Evolutionary conservation across 148 eudicot genomes (phyloP), one percentile per base, ranked within the genome.

Genomic region (Chenopodium suecicum): DNA sequence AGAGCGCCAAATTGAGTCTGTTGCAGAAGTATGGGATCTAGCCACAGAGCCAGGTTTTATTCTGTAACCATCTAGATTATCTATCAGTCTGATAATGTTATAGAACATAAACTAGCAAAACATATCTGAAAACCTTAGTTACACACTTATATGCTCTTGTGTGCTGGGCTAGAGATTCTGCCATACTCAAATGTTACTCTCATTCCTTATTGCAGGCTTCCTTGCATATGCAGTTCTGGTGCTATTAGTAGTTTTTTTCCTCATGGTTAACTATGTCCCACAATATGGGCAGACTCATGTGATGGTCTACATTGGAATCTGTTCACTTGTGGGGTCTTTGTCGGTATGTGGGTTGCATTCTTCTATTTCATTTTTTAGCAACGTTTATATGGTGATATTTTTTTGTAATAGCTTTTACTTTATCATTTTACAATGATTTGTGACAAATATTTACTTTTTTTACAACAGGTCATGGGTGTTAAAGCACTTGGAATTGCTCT

Each of bases 11-110:
- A 94, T 94, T 76, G 88, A 92, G 70, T 94, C 98, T 47, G 98
- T 94, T 71, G 88, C 64, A 69, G 94, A 94, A 87, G 90, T 94
- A 48, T 94, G 98, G 98, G 91, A 94, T 83, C 95, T 94, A 83
- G 98, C 98, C 75, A 94, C 98, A 23, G 98, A 94, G 82, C 98
- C 95, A 85, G 95, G 98, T 94, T 76, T 58, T 25, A 56, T 67
- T 54, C 79, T 80, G 74, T 46, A 37, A 50, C 75, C 31, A 50
- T 78, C 46, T 78, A n/a, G 62, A 64, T n/a, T 52, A 22, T 25
- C 66, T 79, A 60, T 27, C 4, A 76, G 20, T 41, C 73, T 52
- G 75, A 14, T 37, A 32, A 14, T 75, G 72, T 1, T 41, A 2
- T 32, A 27, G 13, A 19, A 46, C 44, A 65, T 67, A 50, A 25